Base-by-base conservation (phyloP, 805 yeast species). In the Hanseniaspora nectarophila region DNA sequence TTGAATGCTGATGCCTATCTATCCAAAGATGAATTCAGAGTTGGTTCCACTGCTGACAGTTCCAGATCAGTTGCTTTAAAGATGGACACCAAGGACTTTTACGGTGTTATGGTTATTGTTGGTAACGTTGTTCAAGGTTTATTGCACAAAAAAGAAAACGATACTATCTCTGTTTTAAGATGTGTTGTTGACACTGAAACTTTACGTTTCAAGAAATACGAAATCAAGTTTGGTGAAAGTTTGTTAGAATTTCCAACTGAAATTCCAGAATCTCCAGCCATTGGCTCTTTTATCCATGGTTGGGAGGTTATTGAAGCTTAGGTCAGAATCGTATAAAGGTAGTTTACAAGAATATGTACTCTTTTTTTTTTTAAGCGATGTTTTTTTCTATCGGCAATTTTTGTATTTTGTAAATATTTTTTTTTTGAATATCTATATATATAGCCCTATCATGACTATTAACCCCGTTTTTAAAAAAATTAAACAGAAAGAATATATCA, bases 51-150 rank as follows among this genome's bases (percentile, higher is more conserved):
- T 18, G 42, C 53, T 21, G 54, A 52, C n/a, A 51, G 35, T 5
- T 55, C 58, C 24, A 43, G 45, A 13, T 56, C 63, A n/a, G 60
- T 63, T 13, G 58, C 63, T n/a, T 53, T 59, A 45, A 55, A 48
- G 4, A 45, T 59, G n/a, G 59, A 57, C 20, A 57, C 58, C 31
- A 59, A 54, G 5, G 59, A 60, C 13, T 65, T 54, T 45, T 54
- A 55, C 31, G 70, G 70, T 35, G 37, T 66, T 12, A 53, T 65
- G 20, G 54, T 63, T 37, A 61, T 60, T 28, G 64, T 62, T 29
- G 70, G 69, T 42, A 61, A 58, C 38, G 62, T 64, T 62, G 58
- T 58, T n/a, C 70, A 66, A 55, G 70, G 70, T 15, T 56, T 60
- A 33, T 53, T 66, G 43, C 55, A 60, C 37, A 60, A 63, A 53